Evolutionary conservation across 176 grass and related monocot species (phyloP), one percentile per base, ranked within the genome.

Genomic region (Thinopyrum elongatum): DNA sequence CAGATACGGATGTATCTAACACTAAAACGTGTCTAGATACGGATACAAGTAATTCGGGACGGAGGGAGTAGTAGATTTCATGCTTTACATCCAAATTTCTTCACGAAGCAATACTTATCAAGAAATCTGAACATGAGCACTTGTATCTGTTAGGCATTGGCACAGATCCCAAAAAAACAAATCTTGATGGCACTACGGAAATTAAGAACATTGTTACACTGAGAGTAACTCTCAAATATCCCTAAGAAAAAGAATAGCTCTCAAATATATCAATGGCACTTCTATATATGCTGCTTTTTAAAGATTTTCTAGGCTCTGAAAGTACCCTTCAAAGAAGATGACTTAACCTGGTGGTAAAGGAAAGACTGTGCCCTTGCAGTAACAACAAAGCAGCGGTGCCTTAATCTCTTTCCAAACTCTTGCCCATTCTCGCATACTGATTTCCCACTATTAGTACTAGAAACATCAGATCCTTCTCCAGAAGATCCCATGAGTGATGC

Each of bases 281-380:
- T 47, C 13, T 14, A 38, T 38, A 38, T 38, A 38, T 21, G 16
- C 51, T 55, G 17, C 51, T 55, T 55, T 55, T 17, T 55, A 0
- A 55, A 55, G 17, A 55, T 28, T 73, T n/a, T 69, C 38, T 81
- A 87, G 44, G 60, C 70, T 82, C 8, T n/a, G 11, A 82, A 25
- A 71, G 58, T 67, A 76, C 16, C 76, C 38, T 28, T 39, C 61
- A 80, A 69, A 35, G 77, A 78, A 68, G 76, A 87, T 66, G 51
- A 79, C 71, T 42, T 69, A 84, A 98, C 97, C 97, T 98, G 92
- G 67, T 98, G 97, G 67, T 98, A 98, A 91, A 98, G 92, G 87
- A 98, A 98, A 80, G 92, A 98, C 7, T 83, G 92, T 46, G 90
- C 88, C 63, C 97, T 90, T 84, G 94, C 97, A 88, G 94, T 94